phyloP scores from a whole-genome alignment of 1,139 yeast species.

The Sugiyamaella grinbergsii region DNA sequence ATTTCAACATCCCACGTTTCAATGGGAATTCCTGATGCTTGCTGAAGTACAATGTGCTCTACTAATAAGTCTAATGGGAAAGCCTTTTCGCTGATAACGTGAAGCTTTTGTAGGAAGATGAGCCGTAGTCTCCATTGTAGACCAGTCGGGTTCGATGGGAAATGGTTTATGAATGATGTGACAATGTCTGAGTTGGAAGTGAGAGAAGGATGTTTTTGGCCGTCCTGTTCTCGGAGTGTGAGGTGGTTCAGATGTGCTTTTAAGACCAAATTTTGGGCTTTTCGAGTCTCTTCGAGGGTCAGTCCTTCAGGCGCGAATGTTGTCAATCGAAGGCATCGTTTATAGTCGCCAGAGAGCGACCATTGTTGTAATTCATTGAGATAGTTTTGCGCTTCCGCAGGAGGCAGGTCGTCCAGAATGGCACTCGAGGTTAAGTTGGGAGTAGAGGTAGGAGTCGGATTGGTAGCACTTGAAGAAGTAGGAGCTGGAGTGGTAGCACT shows the following conservation, averaged over 20 bases:
- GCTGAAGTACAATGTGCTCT: slow-evolving; percentile 37
- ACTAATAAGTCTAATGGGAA: slow-evolving; percentile 38
- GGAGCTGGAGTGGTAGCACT: background rate
- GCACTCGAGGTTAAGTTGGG: too few species aligned
- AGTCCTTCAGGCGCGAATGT: slow-evolving; percentile 18
- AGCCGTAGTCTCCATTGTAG: slow-evolving; percentile 45
- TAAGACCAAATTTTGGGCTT: slow-evolving; percentile 23
- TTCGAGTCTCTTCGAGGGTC: slow-evolving; percentile 6
- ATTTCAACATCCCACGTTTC: slow-evolving; percentile 38
- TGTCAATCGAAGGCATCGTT: slow-evolving; percentile 20
- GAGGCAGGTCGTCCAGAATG: slow-evolving; percentile 7
- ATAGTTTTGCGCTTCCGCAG: slow-evolving; percentile 12
- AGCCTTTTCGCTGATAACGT: slow-evolving; percentile 44
- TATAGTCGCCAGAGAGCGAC: slow-evolving; percentile 25
- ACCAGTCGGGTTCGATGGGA: slow-evolving; percentile 39
- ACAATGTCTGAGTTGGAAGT: slow-evolving; percentile 30
- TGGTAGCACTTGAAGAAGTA: background rate
- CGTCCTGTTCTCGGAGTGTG: slow-evolving; percentile 19
- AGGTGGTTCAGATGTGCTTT: slow-evolving; percentile 36
- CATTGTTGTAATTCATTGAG: slow-evolving; percentile 21
- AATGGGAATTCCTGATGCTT: slow-evolving; percentile 38
- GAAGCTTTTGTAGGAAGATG: slow-evolving; percentile 47
- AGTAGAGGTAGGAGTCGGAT: too few species aligned
- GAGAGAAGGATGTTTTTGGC: background rate
- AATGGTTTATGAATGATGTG: slow-evolving; percentile 36